phyloP scores from a whole-genome alignment of 345 rosid species.

The Euphorbia peplus region DNA sequence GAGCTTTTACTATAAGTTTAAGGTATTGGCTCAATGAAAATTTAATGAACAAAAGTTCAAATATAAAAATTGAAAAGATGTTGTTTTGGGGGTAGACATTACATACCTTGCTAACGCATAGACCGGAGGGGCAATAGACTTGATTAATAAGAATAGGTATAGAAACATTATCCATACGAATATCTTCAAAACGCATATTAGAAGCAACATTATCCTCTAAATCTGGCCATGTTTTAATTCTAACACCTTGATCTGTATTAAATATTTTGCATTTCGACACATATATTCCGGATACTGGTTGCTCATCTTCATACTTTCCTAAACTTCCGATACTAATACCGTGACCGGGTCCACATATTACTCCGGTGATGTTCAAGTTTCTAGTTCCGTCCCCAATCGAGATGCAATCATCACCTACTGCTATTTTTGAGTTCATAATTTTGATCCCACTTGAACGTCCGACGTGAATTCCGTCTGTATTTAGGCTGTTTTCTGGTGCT shows the following conservation, averaged over 20 bases:
- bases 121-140: not conserved
- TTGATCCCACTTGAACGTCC: not conserved
- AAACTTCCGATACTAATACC: constrained; percentile 1
- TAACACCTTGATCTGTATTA: not conserved
- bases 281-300: not conserved
- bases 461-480: constrained; percentile 1
- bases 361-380: not conserved
- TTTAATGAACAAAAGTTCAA: too few relatives aligned
- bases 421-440: not conserved
- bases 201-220: not conserved
- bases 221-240: constrained; percentile 2
- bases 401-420: constrained; percentile 1
- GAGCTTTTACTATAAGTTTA: too few relatives aligned
- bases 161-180: not conserved
- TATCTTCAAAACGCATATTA: constrained; percentile 3
- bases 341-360: not conserved
- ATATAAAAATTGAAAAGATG: too few relatives aligned
- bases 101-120: not conserved
- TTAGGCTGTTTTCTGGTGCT: not conserved
- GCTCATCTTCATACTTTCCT: not conserved
- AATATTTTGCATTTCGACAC: not conserved
- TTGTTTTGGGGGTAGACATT: too few relatives aligned
- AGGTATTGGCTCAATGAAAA: too few relatives aligned
- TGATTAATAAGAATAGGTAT: not conserved
- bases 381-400: not conserved